These are phyloP conservation scores for Polychytrium aggregatum DNA, from an alignment of 192 early-diverging fungal species.

Conservation along the genomic window DNA sequence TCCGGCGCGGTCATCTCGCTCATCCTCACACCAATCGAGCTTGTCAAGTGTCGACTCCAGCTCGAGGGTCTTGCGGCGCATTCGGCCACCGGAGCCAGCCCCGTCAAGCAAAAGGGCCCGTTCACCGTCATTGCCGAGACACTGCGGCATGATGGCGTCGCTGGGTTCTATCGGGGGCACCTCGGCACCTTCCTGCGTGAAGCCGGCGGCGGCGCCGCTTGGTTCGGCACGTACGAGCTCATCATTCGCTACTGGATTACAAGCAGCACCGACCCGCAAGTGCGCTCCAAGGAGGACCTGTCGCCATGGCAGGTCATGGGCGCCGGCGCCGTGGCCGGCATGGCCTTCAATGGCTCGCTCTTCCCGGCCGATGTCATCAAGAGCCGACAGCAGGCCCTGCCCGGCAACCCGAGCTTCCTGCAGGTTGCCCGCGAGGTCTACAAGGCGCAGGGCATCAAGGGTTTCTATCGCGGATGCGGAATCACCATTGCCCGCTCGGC, in stretches of 20 bases:
- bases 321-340: slow-evolving; percentile 84
- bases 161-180: slow-evolving; percentile 69
- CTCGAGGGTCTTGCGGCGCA: slow-evolving; percentile 48
- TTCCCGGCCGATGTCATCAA: slow-evolving; percentile 95
- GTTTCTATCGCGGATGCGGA: slow-evolving; percentile 88
- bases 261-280: slow-evolving; percentile 8
- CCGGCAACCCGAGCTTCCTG: slow-evolving; percentile 33
- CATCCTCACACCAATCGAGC: slow-evolving; percentile 87
- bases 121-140: slow-evolving; percentile 39
- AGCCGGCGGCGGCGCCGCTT: slow-evolving; percentile 79
- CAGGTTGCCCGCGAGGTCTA: slow-evolving; percentile 61
- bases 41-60: slow-evolving; percentile 94
- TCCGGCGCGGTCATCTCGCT: slow-evolving; percentile 80
- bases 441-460: slow-evolving; percentile 60
- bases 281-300: slow-evolving; percentile 60
- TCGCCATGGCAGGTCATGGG: slow-evolving; percentile 60
- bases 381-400: slow-evolving; percentile 75
- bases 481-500: slow-evolving; percentile 82
- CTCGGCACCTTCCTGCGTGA: slow-evolving; percentile 80
- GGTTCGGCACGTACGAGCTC: slow-evolving; percentile 94
- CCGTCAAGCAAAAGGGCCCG: slow-evolving; percentile 33
- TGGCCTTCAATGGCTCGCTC: slow-evolving; percentile 73
- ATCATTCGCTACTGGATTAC: slow-evolving; percentile 44
- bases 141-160: slow-evolving; percentile 41
- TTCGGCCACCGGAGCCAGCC: not conserved